A percentile compares a stretch with the other conserved stretches of the same genome.
phyloP scores from a whole-genome alignment of 805 yeast species.

The Yarrowia deformans region DNA sequence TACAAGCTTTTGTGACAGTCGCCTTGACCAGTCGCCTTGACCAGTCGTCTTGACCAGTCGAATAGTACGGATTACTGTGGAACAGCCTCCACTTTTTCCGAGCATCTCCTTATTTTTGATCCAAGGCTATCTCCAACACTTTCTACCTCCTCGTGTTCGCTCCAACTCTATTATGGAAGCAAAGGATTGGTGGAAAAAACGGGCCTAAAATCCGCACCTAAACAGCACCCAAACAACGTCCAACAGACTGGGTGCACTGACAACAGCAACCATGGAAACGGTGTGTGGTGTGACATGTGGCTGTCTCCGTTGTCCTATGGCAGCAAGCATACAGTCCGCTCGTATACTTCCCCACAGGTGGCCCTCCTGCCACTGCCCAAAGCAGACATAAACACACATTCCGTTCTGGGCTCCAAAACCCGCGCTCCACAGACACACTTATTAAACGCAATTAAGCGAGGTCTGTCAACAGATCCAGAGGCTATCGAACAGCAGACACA shows the following conservation, averaged over 20 bases:
- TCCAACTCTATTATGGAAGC: constrained; percentile 10
- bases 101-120: too few relatives aligned
- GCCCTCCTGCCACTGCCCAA: not conserved
- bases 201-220: constrained; percentile 3
- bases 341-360: too few relatives aligned
- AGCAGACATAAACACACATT: not conserved
- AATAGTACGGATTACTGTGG: too few relatives aligned
- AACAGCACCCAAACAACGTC: not conserved
- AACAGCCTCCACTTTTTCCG: too few relatives aligned
- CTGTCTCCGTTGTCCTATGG: not conserved
- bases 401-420: constrained; percentile 14
- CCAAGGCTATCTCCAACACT: too few relatives aligned
- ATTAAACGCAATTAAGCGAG: constrained; percentile 37
- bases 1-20: too few relatives aligned
- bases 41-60: too few relatives aligned
- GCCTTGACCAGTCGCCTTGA: too few relatives aligned
- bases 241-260: not conserved
- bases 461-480: not conserved
- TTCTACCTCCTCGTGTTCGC: not conserved
- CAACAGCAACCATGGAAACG: not conserved
- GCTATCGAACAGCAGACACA: not conserved
- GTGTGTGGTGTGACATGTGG: not conserved
- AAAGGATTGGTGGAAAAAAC: not conserved
- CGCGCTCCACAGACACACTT: not conserved
- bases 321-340: not conserved